phyloP scores from a whole-genome alignment of 305 asterid genomes.

The Ajuga reptans region DNA sequence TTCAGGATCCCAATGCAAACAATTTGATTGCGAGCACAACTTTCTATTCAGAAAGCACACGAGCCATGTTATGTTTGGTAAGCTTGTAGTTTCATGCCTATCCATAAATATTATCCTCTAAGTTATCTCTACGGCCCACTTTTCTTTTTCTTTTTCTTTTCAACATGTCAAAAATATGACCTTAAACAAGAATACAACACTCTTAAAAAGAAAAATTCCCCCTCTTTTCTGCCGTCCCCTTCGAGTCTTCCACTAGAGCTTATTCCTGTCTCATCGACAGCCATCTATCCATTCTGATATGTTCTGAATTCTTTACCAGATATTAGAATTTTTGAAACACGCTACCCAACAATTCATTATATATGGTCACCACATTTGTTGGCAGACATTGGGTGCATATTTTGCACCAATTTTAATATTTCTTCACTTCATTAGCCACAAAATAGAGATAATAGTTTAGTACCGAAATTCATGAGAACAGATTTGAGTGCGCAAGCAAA shows the following conservation, averaged over 20 bases:
- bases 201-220: too few species aligned
- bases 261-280: neutral
- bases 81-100: conserved; percentile 23
- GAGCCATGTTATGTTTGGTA: conserved; percentile 97
- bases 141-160: too few species aligned
- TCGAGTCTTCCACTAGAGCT: too few species aligned
- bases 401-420: neutral
- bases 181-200: neutral
- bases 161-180: neutral
- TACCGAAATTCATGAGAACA: too few species aligned
- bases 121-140: too few species aligned
- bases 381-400: neutral
- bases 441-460: too few species aligned
- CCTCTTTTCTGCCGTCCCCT: too few species aligned
- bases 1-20: conserved; percentile 92
- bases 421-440: neutral
- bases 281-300: neutral
- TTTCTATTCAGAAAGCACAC: conserved; percentile 87
- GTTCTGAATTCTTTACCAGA: neutral
- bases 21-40: conserved; percentile 93
- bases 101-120: too few species aligned
- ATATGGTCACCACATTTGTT: neutral
- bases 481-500: neutral
- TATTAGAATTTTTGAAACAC: too few species aligned
- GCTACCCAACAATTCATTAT: neutral